These are phyloP conservation scores for Lichtheimia hyalospora DNA, from an alignment of 371 early-diverging fungal genomes.

Conservation along the genomic window DNA sequence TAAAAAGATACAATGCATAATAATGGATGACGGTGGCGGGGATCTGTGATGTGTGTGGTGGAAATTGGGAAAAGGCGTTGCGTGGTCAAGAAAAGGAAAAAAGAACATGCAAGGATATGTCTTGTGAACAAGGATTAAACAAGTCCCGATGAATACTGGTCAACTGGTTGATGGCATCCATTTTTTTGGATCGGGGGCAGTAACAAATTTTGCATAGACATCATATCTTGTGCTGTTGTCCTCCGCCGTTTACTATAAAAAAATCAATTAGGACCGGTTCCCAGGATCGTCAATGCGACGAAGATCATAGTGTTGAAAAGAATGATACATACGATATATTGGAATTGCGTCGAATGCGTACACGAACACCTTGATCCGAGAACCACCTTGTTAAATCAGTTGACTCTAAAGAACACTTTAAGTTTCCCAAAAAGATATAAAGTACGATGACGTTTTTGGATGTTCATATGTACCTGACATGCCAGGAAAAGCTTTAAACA, in stretches of 20 bases:
- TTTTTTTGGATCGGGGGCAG: neutral
- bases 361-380: constrained; percentile 94
- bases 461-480: constrained; percentile 49
- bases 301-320: neutral
- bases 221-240: constrained; percentile 2
- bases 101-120: too few relatives aligned
- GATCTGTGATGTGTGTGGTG: too few relatives aligned
- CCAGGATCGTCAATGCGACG: neutral
- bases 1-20: too few relatives aligned
- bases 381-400: constrained; percentile 86
- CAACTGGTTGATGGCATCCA: too few relatives aligned
- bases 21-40: too few relatives aligned
- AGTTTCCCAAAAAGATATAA: neutral
- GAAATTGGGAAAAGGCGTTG: too few relatives aligned
- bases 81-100: too few relatives aligned
- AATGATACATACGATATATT: neutral
- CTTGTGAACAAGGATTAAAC: too few relatives aligned
- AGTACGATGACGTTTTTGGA: constrained; percentile 3
- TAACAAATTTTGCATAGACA: constrained; percentile 14
- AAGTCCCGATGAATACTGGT: too few relatives aligned
- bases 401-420: constrained; percentile 93
- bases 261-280: neutral
- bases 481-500: constrained; percentile 77
- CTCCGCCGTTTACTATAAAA: constrained; percentile 1
- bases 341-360: constrained; percentile 80